Conservation (phyloP, 805 yeast species). For the Cyberlindnera petersonii region DNA sequence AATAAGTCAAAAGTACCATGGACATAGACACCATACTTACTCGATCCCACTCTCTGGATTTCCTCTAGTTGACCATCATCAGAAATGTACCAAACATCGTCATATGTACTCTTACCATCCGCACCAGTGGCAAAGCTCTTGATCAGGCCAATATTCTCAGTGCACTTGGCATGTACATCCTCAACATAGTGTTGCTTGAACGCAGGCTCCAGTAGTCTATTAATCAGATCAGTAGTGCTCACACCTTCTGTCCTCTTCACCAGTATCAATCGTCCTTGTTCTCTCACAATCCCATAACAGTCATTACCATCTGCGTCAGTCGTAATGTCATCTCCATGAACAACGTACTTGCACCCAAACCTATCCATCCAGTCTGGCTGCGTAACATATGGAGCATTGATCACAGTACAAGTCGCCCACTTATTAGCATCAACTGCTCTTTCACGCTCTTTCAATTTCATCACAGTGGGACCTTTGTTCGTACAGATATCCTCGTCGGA, state of each 20-base stretch:
- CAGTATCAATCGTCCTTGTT: slow-evolving; percentile 79
- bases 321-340: slow-evolving; percentile 97
- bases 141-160: slow-evolving; percentile 9
- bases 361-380: slow-evolving; percentile 67
- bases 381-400: slow-evolving; percentile 91
- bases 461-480: slow-evolving; percentile 93
- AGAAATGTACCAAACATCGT: slow-evolving; percentile 53
- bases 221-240: slow-evolving; percentile 91
- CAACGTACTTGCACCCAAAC: slow-evolving; percentile 81
- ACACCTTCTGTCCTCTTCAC: slow-evolving; percentile 93
- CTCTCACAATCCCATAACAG: slow-evolving; percentile 81
- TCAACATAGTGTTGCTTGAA: slow-evolving; percentile 16
- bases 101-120: slow-evolving; percentile 51
- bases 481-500: slow-evolving; percentile 78
- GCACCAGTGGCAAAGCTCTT: slow-evolving; percentile 55
- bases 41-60: slow-evolving; percentile 16
- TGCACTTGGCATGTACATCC: slow-evolving; percentile 3
- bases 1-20: slow-evolving; percentile 90
- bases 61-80: slow-evolving; percentile 27
- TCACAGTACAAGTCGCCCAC: slow-evolving; percentile 74
- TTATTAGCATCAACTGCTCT: slow-evolving; percentile 86
- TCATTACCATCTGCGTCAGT: slow-evolving; percentile 95
- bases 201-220: slow-evolving; percentile 58
- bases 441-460: slow-evolving; percentile 75
- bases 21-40: slow-evolving; percentile 43